Percentiles rank a stretch among this genome's conserved stretches.
phyloP scores from a whole-genome alignment of 208 protist genomes.

The Trypanosoma caninum region DNA sequence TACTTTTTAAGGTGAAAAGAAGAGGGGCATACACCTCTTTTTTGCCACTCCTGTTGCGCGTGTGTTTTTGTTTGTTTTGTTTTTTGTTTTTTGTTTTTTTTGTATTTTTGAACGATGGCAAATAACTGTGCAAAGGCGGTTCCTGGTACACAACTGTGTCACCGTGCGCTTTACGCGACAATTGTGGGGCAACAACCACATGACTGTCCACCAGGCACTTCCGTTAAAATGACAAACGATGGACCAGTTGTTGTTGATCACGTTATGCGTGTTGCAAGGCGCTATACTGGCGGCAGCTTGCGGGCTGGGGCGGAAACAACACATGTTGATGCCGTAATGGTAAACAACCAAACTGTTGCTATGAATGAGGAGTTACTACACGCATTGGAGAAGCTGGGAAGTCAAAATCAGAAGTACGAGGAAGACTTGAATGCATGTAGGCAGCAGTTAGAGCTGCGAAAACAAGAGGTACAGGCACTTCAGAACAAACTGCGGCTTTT shows the following conservation, averaged over 20 bases:
- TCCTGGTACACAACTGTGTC: constrained; percentile 15
- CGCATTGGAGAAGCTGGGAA: background rate
- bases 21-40: too few relatives aligned
- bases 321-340: background rate
- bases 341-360: background rate
- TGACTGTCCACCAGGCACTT: constrained; percentile 8
- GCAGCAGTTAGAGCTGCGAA: constrained; percentile 16
- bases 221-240: constrained; percentile 5
- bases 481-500: constrained; percentile 19
- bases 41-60: too few relatives aligned
- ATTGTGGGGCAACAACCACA: constrained; percentile 13
- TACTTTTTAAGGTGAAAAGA: too few relatives aligned
- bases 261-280: constrained; percentile 5
- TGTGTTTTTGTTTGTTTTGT: background rate
- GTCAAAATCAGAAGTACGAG: background rate
- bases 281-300: background rate
- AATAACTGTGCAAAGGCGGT: background rate
- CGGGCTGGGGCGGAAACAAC: too few relatives aligned
- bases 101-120: background rate
- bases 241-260: constrained; percentile 18
- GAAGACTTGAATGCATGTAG: constrained; percentile 3
- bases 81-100: background rate
- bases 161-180: constrained; percentile 11
- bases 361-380: background rate
- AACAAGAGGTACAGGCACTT: constrained; percentile 20